Conservation (phyloP, 2,329 filamentous ascomycete genomes). For the Lachnellula subtilissima region DNA sequence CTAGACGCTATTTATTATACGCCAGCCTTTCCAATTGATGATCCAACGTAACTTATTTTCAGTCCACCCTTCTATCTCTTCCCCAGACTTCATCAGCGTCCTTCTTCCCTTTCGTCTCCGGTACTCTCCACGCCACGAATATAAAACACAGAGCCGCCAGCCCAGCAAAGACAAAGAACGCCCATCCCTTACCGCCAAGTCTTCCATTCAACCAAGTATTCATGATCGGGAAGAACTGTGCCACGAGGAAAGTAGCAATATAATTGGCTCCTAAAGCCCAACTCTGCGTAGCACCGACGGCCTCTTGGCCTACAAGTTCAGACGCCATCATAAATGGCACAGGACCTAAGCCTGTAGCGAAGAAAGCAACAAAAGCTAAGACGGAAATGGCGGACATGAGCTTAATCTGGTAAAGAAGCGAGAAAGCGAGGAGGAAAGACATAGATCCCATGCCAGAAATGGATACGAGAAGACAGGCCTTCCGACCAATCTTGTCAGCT, state of each 20-base stretch:
- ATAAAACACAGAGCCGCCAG: slow-evolving; percentile 63
- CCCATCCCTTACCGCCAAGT: slow-evolving; percentile 68
- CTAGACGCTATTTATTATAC: too few relatives aligned
- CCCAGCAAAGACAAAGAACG: slow-evolving; percentile 86
- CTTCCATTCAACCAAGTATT: slow-evolving; percentile 64
- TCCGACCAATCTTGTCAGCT: slow-evolving; percentile 82
- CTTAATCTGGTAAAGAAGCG: slow-evolving; percentile 69
- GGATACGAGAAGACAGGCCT: slow-evolving; percentile 75
- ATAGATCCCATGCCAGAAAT: slow-evolving; percentile 79
- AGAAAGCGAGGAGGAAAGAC: slow-evolving; percentile 71
- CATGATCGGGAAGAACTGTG: slow-evolving; percentile 88
- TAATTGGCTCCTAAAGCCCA: slow-evolving; percentile 87
- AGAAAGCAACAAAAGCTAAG: slow-evolving; percentile 80
- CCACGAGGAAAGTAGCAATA: slow-evolving; percentile 84
- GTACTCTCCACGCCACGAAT: slow-evolving; percentile 72
- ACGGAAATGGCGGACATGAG: slow-evolving; percentile 76
- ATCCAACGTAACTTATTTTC: neutral
- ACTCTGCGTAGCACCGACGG: slow-evolving; percentile 85
- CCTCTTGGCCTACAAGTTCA: slow-evolving; percentile 84
- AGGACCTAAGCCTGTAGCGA: slow-evolving; percentile 84
- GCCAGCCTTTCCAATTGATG: too few relatives aligned
- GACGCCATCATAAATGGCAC: slow-evolving; percentile 93
- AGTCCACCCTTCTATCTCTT: slow-evolving; percentile 41
- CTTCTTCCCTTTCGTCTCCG: slow-evolving; percentile 83
- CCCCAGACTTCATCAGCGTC: slow-evolving; percentile 91